phyloP scores from a whole-genome alignment of 2,329 filamentous ascomycete genomes.

The Penicillium sp. region DNA sequence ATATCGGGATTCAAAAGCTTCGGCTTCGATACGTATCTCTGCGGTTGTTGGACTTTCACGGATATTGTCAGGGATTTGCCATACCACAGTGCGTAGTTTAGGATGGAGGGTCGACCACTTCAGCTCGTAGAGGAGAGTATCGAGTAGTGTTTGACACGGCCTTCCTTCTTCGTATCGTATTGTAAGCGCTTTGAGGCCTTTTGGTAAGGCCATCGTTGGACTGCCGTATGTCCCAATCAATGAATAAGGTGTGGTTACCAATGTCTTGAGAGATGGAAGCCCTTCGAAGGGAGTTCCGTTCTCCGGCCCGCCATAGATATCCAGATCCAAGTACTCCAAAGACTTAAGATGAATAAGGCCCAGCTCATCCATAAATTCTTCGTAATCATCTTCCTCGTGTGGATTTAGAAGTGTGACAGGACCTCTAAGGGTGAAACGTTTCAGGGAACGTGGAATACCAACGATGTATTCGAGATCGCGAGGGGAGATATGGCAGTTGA shows the following conservation, averaged over 20 bases:
- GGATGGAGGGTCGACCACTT: background rate
- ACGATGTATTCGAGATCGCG: background rate
- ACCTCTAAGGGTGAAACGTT: background rate
- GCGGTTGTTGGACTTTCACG: background rate
- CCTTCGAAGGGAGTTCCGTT: rapidly evolving
- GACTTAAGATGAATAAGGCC: background rate
- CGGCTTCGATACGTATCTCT: background rate
- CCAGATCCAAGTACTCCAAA: background rate
- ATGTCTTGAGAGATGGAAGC: background rate
- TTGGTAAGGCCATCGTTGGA: background rate
- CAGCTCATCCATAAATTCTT: background rate
- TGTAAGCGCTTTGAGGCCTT: background rate
- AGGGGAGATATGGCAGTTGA: background rate
- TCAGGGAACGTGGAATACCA: background rate
- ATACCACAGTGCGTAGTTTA: background rate
- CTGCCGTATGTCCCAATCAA: background rate
- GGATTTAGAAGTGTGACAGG: background rate
- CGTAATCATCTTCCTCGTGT: background rate
- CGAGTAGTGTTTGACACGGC: background rate
- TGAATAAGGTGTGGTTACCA: background rate
- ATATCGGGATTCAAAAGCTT: background rate
- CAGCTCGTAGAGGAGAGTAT: background rate
- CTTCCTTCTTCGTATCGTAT: background rate
- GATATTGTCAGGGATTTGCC: background rate
- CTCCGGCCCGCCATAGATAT: background rate